A percentile compares a stretch with the other conserved stretches of the same genome.
These are phyloP conservation scores for Vitrella brassicaformis DNA, from an alignment of 73 alveolate species.

Conservation along the genomic window DNA sequence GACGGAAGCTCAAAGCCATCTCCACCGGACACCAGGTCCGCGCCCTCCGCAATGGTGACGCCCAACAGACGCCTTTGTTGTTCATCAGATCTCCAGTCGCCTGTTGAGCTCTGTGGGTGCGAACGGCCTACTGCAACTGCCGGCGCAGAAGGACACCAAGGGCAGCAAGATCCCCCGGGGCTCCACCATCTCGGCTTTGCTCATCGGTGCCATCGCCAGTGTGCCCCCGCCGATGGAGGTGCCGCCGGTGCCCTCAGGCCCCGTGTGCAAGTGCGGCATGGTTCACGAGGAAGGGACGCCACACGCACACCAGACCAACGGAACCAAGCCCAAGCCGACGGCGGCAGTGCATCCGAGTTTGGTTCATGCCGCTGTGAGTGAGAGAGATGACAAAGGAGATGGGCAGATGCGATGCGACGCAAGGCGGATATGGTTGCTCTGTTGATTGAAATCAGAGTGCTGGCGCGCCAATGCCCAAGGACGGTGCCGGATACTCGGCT, in stretches of 20 bases:
- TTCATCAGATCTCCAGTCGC: conserved; percentile 40
- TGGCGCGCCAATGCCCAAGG: not conserved
- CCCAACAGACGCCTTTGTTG: no score
- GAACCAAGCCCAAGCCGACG: not conserved
- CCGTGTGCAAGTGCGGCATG: not conserved
- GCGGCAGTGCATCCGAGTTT: not conserved
- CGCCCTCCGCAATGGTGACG: no score
- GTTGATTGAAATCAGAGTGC: no score
- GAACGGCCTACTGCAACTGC: conserved; percentile 44
- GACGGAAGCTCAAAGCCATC: conserved; percentile 13
- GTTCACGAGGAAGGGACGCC: not conserved
- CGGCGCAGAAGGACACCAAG: conserved; percentile 7
- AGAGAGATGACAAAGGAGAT: not conserved
- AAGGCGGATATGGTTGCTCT: no score
- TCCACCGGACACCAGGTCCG: no score
- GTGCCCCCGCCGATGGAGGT: not conserved
- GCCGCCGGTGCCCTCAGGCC: not conserved
- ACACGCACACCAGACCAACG: not conserved
- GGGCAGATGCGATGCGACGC: not conserved
- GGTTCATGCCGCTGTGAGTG: not conserved
- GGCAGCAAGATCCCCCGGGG: no score
- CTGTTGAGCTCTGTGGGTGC: conserved; percentile 43
- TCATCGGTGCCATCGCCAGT: not conserved
- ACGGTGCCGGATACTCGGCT: not conserved
- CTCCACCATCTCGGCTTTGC: no score